Evolutionary conservation across 495 filamentous ascomycete species (phyloP), one percentile per base, ranked within the genome.

Genomic region (Penicillium riverlandense): DNA sequence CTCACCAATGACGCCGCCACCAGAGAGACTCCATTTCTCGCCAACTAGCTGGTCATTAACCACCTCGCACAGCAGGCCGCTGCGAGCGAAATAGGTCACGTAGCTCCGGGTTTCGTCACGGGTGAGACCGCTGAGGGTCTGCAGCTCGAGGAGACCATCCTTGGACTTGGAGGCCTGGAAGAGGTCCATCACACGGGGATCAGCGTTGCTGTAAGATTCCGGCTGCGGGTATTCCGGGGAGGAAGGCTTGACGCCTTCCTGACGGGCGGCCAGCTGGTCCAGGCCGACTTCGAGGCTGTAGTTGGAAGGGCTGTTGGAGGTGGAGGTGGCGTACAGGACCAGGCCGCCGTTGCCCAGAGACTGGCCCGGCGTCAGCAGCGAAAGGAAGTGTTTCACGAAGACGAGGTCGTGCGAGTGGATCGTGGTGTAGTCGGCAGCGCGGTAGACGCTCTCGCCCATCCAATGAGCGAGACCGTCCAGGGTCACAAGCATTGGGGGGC

Each of bases 41-140:
- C 75, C 72, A 28, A 97, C 87, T 48, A 74, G 77, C 50, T 68
- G 66, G 59, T 91, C 84, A 52, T 84, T 83, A 35, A 95, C 72
- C 36, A 62, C 67, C 43, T 76, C 62, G 41, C 85, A 77, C 56
- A 94, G 59, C 53, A 96, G 69, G 12, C 92, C 92, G 62, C 88
- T 95, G 16, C 72, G 77, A 4, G 87, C 90, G 67, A 89, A 97
- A 66, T 96, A 97, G 72, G 96, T 92, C 79, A 97, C 79, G 51
- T 92, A 69, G 1, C 78, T 74, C 42, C 85, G 77, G 32, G 90
- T 82, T 68, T 97, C 90, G 15, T 70, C 65, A 58, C 80, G 87
- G 43, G 70, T 85, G 47, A 96, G 43, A 5, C 86, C 84, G 27
- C 66, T 66, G 16, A 95, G 53, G 10, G 67, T 65, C 49, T 77